These are phyloP conservation scores for Penicillium rolfsii DNA, from an alignment of 2,329 filamentous ascomycete species.

Conservation along the genomic window DNA sequence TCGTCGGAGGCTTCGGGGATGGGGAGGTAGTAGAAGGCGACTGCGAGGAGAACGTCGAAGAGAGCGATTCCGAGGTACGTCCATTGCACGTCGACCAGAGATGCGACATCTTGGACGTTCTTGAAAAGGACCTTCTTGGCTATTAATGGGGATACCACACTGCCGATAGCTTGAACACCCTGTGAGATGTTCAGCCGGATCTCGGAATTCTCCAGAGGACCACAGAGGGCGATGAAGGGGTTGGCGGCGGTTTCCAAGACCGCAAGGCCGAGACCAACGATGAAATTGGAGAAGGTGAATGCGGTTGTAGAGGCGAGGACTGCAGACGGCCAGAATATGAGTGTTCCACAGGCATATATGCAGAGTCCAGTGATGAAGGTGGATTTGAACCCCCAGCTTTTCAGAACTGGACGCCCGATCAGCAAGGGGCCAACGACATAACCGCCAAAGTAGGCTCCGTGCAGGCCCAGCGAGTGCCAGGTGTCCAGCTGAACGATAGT, in stretches of 20 bases:
- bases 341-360: conserved; percentile 64
- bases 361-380: conserved; percentile 63
- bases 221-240: conserved; percentile 65
- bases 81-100: conserved; percentile 65
- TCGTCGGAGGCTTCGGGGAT: conserved; percentile 65
- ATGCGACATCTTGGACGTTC: conserved; percentile 51
- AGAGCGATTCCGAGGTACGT: conserved; percentile 66
- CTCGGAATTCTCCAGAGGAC: conserved; percentile 63
- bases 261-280: conserved; percentile 63
- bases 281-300: conserved; percentile 65
- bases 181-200: conserved; percentile 64
- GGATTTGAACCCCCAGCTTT: conserved; percentile 64
- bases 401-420: conserved; percentile 59
- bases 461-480: conserved; percentile 53
- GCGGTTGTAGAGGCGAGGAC: conserved; percentile 64
- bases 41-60: conserved; percentile 61
- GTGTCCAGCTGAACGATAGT: conserved; percentile 47
- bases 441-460: conserved; percentile 63
- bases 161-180: conserved; percentile 64
- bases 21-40: conserved; percentile 64
- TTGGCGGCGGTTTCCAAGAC: conserved; percentile 65
- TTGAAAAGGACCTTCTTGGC: conserved; percentile 63
- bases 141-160: conserved; percentile 61
- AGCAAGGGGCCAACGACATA: conserved; percentile 61
- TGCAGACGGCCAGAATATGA: conserved; percentile 68